Percentiles rank a stretch among this genome's conserved stretches.
phyloP scores from a whole-genome alignment of 257 asterid species.

The Solanum piurae region DNA sequence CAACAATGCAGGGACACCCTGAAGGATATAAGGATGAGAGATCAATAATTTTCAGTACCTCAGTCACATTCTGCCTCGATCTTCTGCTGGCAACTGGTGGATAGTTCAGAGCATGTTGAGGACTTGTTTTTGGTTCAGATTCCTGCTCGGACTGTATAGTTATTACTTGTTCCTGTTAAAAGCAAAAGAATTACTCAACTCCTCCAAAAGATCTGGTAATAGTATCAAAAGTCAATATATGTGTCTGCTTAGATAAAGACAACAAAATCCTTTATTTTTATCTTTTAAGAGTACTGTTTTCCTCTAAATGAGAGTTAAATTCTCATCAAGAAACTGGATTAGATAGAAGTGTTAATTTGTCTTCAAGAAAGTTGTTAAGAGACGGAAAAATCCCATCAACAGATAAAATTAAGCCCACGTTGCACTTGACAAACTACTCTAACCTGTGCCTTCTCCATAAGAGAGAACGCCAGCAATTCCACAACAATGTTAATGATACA shows the following conservation, averaged over 20 bases:
- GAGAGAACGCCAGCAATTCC: neutral
- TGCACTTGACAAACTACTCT: neutral
- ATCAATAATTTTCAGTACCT: slow-evolving; percentile 20
- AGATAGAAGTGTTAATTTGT: neutral
- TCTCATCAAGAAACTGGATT: neutral
- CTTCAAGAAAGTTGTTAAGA: neutral
- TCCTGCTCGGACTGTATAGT: slow-evolving; percentile 1
- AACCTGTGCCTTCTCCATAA: neutral
- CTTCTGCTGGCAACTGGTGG: slow-evolving; percentile 13
- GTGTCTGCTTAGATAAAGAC: neutral
- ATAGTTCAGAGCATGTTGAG: slow-evolving; percentile 8
- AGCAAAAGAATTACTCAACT: slow-evolving; percentile 6
- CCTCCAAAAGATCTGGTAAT: neutral
- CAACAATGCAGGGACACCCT: neutral
- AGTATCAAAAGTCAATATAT: neutral
- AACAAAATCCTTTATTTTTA: neutral
- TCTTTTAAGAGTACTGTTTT: neutral
- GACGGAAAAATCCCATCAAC: neutral
- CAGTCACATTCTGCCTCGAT: slow-evolving; percentile 28
- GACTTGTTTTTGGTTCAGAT: slow-evolving; percentile 1
- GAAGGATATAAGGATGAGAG: neutral
- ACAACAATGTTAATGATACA: neutral
- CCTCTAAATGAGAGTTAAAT: slow-evolving; percentile 2
- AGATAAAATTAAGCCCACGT: neutral
- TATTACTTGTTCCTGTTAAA: slow-evolving; percentile 24